Evolutionary conservation across 768 basidiomycete species (phyloP).

Genomic region (Boletus fagicola): DNA sequence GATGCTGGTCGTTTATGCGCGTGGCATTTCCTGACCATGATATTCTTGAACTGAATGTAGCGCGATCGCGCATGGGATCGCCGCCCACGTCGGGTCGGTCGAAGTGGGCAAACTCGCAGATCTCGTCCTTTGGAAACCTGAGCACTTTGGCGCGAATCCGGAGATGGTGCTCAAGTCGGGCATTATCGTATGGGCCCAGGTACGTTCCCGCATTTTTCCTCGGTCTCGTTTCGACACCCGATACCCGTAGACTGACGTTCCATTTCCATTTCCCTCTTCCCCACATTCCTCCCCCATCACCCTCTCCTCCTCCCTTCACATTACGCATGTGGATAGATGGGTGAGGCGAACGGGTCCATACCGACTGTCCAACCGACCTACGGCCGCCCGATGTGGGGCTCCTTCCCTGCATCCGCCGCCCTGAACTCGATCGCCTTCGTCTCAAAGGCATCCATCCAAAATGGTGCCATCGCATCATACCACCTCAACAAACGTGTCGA

Average conservation of each 20-base stretch:
- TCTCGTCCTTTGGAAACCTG: conserved; percentile 93
- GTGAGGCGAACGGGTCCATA: conserved; percentile 95
- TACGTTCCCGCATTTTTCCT: conserved; percentile 30
- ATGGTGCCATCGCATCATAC: conserved; percentile 62
- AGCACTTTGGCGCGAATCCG: conserved; percentile 89
- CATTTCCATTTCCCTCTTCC: neutral
- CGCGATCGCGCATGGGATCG: conserved; percentile 92
- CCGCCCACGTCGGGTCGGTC: conserved; percentile 82
- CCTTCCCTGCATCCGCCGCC: conserved; percentile 72
- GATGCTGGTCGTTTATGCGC: neutral
- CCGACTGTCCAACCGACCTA: conserved; percentile 91
- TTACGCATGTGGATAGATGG: conserved; percentile 52
- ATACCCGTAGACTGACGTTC: neutral
- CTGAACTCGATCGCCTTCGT: conserved; percentile 87
- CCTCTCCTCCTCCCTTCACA: neutral
- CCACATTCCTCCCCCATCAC: no score
- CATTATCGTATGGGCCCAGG: conserved; percentile 88
- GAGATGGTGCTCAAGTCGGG: conserved; percentile 96
- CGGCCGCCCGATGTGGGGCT: conserved; percentile 92
- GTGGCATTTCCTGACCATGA: neutral
- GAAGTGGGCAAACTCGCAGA: conserved; percentile 84
- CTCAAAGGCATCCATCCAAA: conserved; percentile 64
- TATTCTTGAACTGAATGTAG: conserved; percentile 30
- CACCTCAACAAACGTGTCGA: conserved; percentile 67
- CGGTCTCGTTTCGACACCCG: neutral